A percentile compares a stretch with the other conserved stretches of the same genome.
These are phyloP conservation scores for Metschnikowia orientalis DNA, from an alignment of 805 yeast genomes.

Conservation along the genomic window DNA sequence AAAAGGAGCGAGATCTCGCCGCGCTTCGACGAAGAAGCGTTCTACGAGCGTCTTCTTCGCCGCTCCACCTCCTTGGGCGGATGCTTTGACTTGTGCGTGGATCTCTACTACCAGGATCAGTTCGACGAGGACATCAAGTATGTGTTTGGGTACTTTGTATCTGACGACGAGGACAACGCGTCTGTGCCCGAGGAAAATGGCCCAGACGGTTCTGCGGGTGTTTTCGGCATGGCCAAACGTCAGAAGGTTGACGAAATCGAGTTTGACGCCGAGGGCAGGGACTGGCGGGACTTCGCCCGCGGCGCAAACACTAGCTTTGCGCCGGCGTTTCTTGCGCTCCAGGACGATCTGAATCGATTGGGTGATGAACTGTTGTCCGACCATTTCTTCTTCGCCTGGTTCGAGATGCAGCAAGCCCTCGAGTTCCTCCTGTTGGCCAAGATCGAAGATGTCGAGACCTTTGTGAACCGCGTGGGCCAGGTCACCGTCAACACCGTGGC, in stretches of 20 bases:
- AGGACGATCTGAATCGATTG: slow-evolving; percentile 13
- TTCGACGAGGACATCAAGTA: slow-evolving; percentile 66
- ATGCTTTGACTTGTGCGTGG: slow-evolving; percentile 42
- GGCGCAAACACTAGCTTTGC: slow-evolving; percentile 43
- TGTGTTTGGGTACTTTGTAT: slow-evolving; percentile 52
- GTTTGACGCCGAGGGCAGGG: slow-evolving; percentile 57
- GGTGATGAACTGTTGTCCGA: slow-evolving; percentile 20
- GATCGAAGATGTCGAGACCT: slow-evolving; percentile 25
- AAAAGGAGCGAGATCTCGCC: slow-evolving; percentile 7
- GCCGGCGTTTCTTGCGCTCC: slow-evolving; percentile 18
- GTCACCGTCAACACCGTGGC: slow-evolving; percentile 48
- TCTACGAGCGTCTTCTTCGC: slow-evolving; percentile 7
- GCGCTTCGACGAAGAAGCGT: slow-evolving; percentile 12
- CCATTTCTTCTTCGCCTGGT: slow-evolving; percentile 26
- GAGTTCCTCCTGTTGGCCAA: slow-evolving; percentile 23
- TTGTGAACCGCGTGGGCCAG: slow-evolving; percentile 30
- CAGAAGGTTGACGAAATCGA: slow-evolving; percentile 30
- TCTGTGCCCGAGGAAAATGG: slow-evolving; percentile 8
- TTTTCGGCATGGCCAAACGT: slow-evolving; percentile 19
- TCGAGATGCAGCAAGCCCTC: slow-evolving; percentile 22
- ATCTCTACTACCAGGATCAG: slow-evolving; percentile 56
- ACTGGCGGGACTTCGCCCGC: slow-evolving; percentile 71
- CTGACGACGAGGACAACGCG: slow-evolving; percentile 14
- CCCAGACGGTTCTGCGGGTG: slow-evolving; percentile 8
- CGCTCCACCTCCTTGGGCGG: slow-evolving; percentile 12